Evolutionary conservation across 1,284 basidiomycete genomes (phyloP).

Genomic region (Chondrostereum purpureum): DNA sequence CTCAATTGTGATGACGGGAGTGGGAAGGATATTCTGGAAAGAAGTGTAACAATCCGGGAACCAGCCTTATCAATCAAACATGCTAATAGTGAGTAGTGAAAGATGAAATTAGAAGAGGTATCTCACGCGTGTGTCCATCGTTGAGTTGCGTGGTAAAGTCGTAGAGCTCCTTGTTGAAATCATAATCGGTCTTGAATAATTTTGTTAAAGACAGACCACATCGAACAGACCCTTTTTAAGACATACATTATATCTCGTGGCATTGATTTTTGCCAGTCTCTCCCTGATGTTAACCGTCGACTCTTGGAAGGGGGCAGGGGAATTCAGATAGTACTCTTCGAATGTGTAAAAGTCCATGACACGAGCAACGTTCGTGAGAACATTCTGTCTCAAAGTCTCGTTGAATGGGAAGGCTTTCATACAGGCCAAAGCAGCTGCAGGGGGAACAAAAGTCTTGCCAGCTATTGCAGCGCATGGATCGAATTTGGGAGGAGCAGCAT

Average conservation of each 20-base stretch:
- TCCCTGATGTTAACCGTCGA: constrained; percentile 50
- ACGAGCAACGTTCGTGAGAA: constrained; percentile 42
- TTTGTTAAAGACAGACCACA: too few relatives aligned
- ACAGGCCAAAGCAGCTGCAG: constrained; percentile 52
- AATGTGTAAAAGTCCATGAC: constrained; percentile 64
- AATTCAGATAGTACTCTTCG: constrained; percentile 54
- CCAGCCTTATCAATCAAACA: constrained; percentile 46
- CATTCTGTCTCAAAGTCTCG: constrained; percentile 55
- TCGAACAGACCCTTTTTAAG: too few relatives aligned
- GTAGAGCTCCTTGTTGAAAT: constrained; percentile 55
- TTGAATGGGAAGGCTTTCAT: constrained; percentile 58
- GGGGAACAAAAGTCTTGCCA: constrained; percentile 40
- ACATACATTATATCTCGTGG: constrained; percentile 38
- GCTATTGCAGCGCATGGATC: constrained; percentile 48
- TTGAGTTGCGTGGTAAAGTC: constrained; percentile 52
- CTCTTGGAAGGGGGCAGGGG: constrained; percentile 56
- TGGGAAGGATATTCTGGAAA: constrained; percentile 54
- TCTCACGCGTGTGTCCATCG: constrained; percentile 58
- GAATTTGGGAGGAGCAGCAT: constrained; percentile 17
- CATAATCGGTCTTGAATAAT: constrained; percentile 58
- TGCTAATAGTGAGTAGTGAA: neutral
- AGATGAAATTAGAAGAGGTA: constrained; percentile 1
- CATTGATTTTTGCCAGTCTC: constrained; percentile 40
- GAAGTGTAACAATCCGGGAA: constrained; percentile 50
- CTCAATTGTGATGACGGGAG: constrained; percentile 50